A percentile compares a stretch with the other conserved stretches of the same genome.
Conservation (phyloP, 2,329 filamentous ascomycete species). For the Cercospora sp. region DNA sequence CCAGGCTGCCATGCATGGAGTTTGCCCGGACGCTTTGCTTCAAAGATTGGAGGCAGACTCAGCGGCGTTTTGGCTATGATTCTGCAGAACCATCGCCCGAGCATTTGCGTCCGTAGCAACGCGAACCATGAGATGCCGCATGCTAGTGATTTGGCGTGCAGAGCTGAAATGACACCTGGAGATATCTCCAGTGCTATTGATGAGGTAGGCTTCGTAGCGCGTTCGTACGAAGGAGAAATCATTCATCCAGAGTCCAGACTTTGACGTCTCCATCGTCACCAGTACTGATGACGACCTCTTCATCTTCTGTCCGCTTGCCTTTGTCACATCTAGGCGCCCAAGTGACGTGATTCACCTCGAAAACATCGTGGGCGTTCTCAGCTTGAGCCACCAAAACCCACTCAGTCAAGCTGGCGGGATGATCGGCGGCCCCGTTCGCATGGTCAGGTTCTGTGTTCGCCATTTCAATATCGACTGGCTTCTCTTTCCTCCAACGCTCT, state of each 20-base stretch:
- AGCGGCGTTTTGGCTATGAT: no score
- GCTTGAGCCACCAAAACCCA: constrained; percentile 74
- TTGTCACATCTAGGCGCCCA: constrained; percentile 81
- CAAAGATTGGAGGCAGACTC: no score
- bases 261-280: constrained; percentile 89
- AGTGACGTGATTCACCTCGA: constrained; percentile 87
- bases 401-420: constrained; percentile 44
- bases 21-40: neutral
- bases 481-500: constrained; percentile 53
- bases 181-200: no score
- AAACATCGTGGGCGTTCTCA: constrained; percentile 80
- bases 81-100: no score
- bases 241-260: constrained; percentile 66
- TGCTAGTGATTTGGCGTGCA: no score
- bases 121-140: no score
- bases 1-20: neutral
- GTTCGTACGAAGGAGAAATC: neutral
- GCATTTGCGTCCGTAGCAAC: no score
- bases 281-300: constrained; percentile 87
- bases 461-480: constrained; percentile 32
- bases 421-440: constrained; percentile 14
- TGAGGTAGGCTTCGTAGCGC: no score
- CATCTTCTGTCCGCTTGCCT: constrained; percentile 58
- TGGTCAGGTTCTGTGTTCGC: constrained; percentile 24
- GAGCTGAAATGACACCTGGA: no score